phyloP scores from a whole-genome alignment of 1,284 basidiomycete genomes.

The Limonomyces culmigenus region DNA sequence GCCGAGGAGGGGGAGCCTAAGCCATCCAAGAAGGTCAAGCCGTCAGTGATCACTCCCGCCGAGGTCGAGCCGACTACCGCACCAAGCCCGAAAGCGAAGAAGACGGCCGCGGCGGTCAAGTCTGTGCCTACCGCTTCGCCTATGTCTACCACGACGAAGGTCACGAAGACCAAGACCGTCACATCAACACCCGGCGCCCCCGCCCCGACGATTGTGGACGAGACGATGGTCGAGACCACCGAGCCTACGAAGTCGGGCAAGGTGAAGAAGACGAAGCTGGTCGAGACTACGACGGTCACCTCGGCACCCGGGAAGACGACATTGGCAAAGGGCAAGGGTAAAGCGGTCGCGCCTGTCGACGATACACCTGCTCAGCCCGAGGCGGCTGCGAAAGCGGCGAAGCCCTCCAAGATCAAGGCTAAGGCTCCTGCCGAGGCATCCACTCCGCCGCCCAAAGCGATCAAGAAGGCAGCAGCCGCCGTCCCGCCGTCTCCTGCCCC shows the following conservation, averaged over 20 bases:
- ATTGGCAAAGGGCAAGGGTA: no score
- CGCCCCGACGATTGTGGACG: background rate
- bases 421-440: background rate
- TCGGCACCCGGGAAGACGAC: background rate
- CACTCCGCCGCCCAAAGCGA: background rate
- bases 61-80: no score
- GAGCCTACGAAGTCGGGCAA: background rate
- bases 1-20: slow-evolving; percentile 15
- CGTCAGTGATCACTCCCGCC: slow-evolving; percentile 6
- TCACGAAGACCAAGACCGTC: background rate
- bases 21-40: slow-evolving; percentile 13
- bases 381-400: background rate
- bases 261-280: background rate
- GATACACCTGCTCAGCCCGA: no score
- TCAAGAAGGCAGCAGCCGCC: background rate
- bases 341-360: no score
- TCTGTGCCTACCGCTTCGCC: slow-evolving; percentile 29
- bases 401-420: no score
- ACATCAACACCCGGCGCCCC: background rate
- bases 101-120: no score
- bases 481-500: background rate
- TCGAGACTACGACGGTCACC: background rate
- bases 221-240: background rate
- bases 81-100: no score
- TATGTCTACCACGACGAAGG: background rate